Conservation (phyloP, 257 asterid genomes). For the Solanum gracilifrons region DNA sequence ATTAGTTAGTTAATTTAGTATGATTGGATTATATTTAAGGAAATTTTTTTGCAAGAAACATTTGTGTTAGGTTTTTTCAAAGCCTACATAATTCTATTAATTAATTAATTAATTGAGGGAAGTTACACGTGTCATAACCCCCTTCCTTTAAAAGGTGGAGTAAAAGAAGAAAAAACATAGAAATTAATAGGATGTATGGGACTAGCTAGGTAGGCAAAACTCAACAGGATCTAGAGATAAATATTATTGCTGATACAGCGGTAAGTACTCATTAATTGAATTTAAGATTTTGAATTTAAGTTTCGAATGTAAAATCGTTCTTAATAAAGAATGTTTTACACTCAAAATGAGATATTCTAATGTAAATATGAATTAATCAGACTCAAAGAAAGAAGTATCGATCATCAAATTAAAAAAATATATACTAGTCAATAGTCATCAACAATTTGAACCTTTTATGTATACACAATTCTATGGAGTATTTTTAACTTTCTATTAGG, state of each 20-base stretch:
- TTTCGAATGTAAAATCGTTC: no score
- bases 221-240: not conserved
- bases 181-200: not conserved
- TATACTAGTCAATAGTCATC: not conserved
- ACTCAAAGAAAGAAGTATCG: not conserved
- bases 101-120: no score
- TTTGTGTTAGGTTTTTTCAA: not conserved
- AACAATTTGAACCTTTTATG: not conserved
- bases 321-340: no score
- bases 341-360: not conserved
- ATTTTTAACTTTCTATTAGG: not conserved
- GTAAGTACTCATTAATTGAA: no score
- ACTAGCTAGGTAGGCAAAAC: not conserved
- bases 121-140: not conserved
- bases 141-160: not conserved
- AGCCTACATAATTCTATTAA: not conserved
- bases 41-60: not conserved
- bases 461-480: not conserved
- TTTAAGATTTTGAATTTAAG: no score
- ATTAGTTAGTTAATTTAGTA: not conserved
- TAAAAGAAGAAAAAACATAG: not conserved
- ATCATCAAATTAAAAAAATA: not conserved
- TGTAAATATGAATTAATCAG: fast-evolving
- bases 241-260: no score
- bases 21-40: not conserved